Conservation (phyloP, 2,329 filamentous ascomycete species). For the Fusarium sp. region DNA sequence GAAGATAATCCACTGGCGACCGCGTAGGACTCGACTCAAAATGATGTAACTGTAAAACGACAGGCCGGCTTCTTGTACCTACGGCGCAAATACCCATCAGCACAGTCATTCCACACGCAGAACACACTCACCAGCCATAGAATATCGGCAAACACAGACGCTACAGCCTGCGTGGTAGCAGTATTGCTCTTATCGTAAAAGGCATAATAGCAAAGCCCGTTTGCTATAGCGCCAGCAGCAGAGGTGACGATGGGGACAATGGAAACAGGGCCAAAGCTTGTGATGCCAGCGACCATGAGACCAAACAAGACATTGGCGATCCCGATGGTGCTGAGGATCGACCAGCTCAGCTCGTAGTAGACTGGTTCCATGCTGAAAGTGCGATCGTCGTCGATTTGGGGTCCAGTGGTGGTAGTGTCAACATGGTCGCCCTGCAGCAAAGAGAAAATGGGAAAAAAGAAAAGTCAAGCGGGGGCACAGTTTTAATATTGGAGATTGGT, state of each 20-base stretch:
- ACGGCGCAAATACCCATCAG: neutral
- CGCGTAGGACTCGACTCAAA: constrained; percentile 64
- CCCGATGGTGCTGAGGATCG: constrained; percentile 61
- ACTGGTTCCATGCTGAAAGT: constrained; percentile 32
- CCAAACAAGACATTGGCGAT: constrained; percentile 57
- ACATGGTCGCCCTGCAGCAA: constrained; percentile 18
- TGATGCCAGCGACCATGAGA: constrained; percentile 56
- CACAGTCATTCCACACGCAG: rapidly evolving
- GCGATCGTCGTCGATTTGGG: constrained; percentile 6
- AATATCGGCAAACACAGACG: constrained; percentile 57
- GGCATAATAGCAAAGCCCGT: constrained; percentile 60
- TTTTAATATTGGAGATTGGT: constrained; percentile 11
- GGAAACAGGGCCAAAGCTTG: constrained; percentile 55
- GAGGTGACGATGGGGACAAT: constrained; percentile 58
- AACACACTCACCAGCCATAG: constrained; percentile 55
- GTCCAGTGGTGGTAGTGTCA: neutral
- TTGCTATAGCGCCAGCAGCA: constrained; percentile 56
- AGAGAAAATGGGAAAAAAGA: neutral
- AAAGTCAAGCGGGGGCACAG: constrained; percentile 12
- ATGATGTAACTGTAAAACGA: constrained; percentile 67
- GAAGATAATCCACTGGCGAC: constrained; percentile 59
- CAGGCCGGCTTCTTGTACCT: constrained; percentile 61
- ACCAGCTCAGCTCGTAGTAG: constrained; percentile 61
- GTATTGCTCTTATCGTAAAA: constrained; percentile 52
- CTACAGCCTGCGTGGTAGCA: constrained; percentile 48